Base-by-base conservation (phyloP, 176 grass and related monocot species). In the Otatea glauca region DNA sequence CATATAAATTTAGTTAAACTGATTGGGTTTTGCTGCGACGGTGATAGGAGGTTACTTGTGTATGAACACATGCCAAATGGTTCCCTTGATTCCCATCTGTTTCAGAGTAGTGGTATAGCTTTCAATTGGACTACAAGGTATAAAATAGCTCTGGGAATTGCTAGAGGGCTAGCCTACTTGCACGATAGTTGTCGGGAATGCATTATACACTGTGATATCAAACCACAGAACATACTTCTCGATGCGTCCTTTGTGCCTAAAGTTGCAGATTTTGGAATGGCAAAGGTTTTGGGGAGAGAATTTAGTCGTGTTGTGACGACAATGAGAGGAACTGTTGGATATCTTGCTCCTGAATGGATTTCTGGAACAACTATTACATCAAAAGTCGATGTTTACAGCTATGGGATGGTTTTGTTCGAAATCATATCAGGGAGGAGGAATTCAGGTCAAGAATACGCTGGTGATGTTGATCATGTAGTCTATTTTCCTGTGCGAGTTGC, bases 151-250 rank as follows among this genome's bases (percentile, higher is more conserved):
- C 34, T 90, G 14, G 91, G 78, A 79, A 72, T 84, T 58, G 86
- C 77, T 5, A 84, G 85, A 73, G 88, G 91, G 14, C 68, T 90
- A 70, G 73, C 73, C 27, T 93, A 90, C 66, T 73, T 93, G 41
- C 91, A 93, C n/a, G 91, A 93, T 55, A 70, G 84, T 20, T 90
- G 91, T n/a, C 87, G 48, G 13, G 44, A 84, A 13, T 84, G 72
- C 29, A 84, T 84, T n/a, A 84, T 84, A 75, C 81, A 84, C 8
- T 75, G 70, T 65, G 81, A 84, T 24, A 38, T 84, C 5, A 84
- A 84, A 21, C 81, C 70, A 4, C 29, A 83, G 25, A 83, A 83
- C 21, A 83, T 83, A 25, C 70, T 83, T 27, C 81, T 84, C 0
- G 59, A 64, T 25, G 21, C 44, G 25, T 65, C 59, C 2, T 84